Evolutionary conservation across 148 eudicot genomes (phyloP), one percentile per base, ranked within the genome.

Genomic region (Nepenthes gracilis): DNA sequence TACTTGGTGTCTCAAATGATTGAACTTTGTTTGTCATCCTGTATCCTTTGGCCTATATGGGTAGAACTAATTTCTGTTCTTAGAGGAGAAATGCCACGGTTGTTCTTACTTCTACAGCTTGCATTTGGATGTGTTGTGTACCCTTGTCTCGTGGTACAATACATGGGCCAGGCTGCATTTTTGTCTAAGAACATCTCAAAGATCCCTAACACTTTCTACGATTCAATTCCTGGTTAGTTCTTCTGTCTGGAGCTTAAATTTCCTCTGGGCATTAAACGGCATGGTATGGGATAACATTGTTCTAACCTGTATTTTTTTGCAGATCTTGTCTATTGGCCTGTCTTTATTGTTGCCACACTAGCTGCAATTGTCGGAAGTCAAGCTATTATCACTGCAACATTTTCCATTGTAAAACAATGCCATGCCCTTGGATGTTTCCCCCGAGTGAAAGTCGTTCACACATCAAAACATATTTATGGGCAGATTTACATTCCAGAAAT

Each of bases 101-200:
- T 35, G 35, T 13, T 9, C 10, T 9, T 10, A 1, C 45, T 38
- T 59, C 35, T 79, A 77, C 96, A 93, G 99, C 79, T 88, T 38
- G 89, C 83, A 36, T 93, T 93, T 71, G 76, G 83, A 15, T 64
- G 69, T 57, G 59, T 86, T 59, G 68, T 93, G 70, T 93, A 93
- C 72, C 98, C 96, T 60, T 88, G 95, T 65, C 82, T 93, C 68
- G 91, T 93, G 56, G 75, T 93, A 56, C 96, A 88, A 75, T 93
- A 93, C 76, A 86, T 93, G 99, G 99, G 99, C 63, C 99, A 88
- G 82, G 96, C 96, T 74, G 99, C 99, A 59, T 93, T 45, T 75
- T 66, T 86, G 63, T 80, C 96, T 40, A 78, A 71, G 72, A 82
- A 93, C 67, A 52, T 75, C 33, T 0, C 66, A 37, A 63, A 74